Percentiles rank a stretch among this genome's conserved stretches.
Evolutionary conservation across 345 rosid species (phyloP).

Genomic region (Heritiera littoralis): DNA sequence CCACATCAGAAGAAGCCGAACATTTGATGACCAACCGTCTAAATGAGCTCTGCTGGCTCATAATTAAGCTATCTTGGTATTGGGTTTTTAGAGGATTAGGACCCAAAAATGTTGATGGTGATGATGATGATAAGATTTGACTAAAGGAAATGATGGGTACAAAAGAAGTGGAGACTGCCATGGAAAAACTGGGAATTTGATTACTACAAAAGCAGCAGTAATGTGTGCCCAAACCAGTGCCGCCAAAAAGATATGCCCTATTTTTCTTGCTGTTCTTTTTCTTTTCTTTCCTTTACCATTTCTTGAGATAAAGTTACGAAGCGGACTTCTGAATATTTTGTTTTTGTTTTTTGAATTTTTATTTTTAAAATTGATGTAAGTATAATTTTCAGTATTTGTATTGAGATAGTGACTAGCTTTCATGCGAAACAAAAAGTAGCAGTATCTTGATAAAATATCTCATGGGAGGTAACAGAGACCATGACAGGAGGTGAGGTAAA

Average conservation of each 20-base stretch:
- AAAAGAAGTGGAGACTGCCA: conserved; percentile 54
- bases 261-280: not conserved
- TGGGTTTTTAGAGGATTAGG: conserved; percentile 29
- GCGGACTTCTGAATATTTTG: no score
- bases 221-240: conserved; percentile 23
- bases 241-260: conserved; percentile 21
- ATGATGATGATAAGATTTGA: conserved; percentile 4
- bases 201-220: not conserved
- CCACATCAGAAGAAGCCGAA: conserved; percentile 51
- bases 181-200: conserved; percentile 18
- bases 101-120: conserved; percentile 33
- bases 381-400: not conserved
- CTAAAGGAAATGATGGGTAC: conserved; percentile 38
- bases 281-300: no score
- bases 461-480: no score
- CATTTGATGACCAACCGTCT: conserved; percentile 45
- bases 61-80: conserved; percentile 23
- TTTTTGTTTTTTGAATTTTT: not conserved
- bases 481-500: no score
- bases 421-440: no score
- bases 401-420: not conserved
- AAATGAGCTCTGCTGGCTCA: conserved; percentile 24
- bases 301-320: no score
- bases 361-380: not conserved
- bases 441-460: no score